A percentile compares a stretch with the other conserved stretches of the same genome.
These are phyloP conservation scores for Vaccinium darrowii DNA, from an alignment of 148 eudicot species.

Conservation along the genomic window DNA sequence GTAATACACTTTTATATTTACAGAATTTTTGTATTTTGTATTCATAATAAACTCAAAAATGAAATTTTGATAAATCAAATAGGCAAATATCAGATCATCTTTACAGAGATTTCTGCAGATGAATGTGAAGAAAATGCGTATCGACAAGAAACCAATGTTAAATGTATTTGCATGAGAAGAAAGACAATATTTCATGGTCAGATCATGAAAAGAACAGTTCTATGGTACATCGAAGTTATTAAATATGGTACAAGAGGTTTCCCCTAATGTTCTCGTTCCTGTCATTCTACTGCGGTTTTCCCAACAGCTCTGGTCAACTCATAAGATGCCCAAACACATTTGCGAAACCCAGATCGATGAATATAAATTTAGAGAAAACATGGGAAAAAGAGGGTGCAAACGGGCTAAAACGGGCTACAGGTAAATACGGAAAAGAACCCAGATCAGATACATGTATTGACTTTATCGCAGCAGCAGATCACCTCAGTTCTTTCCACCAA, in stretches of 20 bases:
- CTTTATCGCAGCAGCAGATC: background rate
- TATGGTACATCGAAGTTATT: conserved; percentile 10
- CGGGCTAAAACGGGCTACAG: background rate
- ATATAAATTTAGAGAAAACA: background rate
- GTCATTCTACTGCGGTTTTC: background rate
- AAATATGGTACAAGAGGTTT: background rate
- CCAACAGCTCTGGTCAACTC: background rate
- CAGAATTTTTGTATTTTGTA: no score
- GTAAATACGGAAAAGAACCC: background rate
- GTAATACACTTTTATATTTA: no score
- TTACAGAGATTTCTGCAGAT: background rate
- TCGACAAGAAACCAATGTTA: no score
- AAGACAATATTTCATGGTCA: background rate
- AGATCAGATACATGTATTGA: background rate
- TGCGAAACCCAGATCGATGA: background rate
- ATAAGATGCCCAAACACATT: background rate
- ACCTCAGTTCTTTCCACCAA: background rate
- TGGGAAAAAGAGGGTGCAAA: background rate
- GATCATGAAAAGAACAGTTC: background rate
- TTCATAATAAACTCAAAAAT: background rate
- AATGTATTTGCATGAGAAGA: background rate
- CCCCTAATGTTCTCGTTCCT: background rate
- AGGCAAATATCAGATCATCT: background rate
- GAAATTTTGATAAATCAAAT: background rate
- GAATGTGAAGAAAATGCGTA: background rate